Evolutionary conservation across 306 rosid species (phyloP), one percentile per base, ranked within the genome.

Genomic region (Sechiopsis laciniata): DNA sequence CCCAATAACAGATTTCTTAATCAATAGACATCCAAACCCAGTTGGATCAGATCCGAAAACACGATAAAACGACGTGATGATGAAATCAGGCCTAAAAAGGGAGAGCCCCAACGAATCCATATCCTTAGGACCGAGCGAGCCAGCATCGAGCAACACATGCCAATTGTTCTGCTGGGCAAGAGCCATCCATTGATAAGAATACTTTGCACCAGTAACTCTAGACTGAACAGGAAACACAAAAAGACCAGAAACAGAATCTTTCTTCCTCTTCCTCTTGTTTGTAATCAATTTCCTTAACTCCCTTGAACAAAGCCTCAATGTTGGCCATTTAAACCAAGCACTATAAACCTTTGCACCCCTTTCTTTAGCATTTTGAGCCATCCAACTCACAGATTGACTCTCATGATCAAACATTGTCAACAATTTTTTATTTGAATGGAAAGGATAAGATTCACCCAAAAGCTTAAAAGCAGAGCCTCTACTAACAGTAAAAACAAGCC

Each of bases 131-230:
- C 97, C 99, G 82, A 94, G 77, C 2, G 99, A 91, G n/a, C 99
- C 99, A 7, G 99, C 99, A 76, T 94, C 99, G 40, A 94, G 89
- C 77, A 91, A 78, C 16, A 94, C 99, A 77, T 94, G 99, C 99
- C 99, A 94, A 72, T 94, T 94, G 80, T 94, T 94, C 80, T 94
- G 99, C 83, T 94, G 99, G 4, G 99, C 99, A 60, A 94, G 87
- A 9, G 99, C 92, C 98, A 94, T 94, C 99, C 99, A 94, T 84
- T 94, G 99, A 73, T 94, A 94, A 2, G 99, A 94, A 85, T 91
- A 94, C 91, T 94, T 94, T 2, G 96, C 88, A 46, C 99, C 99
- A 15, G 99, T 94, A 2, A 94, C 99, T 82, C 99, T 91, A 61
- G 97, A 91, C 88, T 91, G 97, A 53, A 94, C 99, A 0, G 99